Evolutionary conservation across 768 basidiomycete species (phyloP).

Genomic region (Amanita subjunquillea): DNA sequence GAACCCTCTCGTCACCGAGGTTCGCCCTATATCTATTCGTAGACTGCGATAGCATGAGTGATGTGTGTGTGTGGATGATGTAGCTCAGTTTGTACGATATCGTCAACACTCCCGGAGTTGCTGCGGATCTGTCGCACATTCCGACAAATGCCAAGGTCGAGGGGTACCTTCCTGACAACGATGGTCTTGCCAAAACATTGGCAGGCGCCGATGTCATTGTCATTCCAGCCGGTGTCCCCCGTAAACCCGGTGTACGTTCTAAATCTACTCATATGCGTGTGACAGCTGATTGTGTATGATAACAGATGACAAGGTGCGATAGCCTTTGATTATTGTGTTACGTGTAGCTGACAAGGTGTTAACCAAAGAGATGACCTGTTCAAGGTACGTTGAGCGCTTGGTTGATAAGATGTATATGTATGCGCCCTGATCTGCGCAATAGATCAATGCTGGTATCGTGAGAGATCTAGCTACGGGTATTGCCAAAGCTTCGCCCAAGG

Average conservation of each 20-base stretch:
- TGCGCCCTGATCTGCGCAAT: neutral
- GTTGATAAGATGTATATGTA: neutral
- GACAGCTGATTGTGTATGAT: conserved; percentile 2
- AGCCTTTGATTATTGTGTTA: conserved; percentile 2
- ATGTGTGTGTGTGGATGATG: neutral
- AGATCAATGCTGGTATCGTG: conserved; percentile 98
- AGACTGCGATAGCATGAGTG: neutral
- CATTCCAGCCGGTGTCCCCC: conserved; percentile 93
- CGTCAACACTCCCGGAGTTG: conserved; percentile 95
- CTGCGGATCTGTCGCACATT: conserved; percentile 91
- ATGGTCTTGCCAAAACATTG: conserved; percentile 75
- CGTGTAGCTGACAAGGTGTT: conserved; percentile 7
- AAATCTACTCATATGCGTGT: conserved; percentile 4
- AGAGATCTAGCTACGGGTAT: conserved; percentile 87
- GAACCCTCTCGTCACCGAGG: conserved; percentile 74
- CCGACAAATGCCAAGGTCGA: conserved; percentile 77
- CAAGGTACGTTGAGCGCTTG: conserved; percentile 48
- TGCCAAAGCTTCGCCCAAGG: conserved; percentile 76
- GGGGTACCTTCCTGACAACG: conserved; percentile 72
- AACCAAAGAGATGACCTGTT: conserved; percentile 79
- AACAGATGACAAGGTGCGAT: conserved; percentile 43
- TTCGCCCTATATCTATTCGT: conserved; percentile 16
- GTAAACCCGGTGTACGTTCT: conserved; percentile 78
- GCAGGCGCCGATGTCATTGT: conserved; percentile 84
- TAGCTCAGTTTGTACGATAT: conserved; percentile 92